phyloP scores from a whole-genome alignment of 352 stramenopile species.

The Phytophthora fragariaefolia region DNA sequence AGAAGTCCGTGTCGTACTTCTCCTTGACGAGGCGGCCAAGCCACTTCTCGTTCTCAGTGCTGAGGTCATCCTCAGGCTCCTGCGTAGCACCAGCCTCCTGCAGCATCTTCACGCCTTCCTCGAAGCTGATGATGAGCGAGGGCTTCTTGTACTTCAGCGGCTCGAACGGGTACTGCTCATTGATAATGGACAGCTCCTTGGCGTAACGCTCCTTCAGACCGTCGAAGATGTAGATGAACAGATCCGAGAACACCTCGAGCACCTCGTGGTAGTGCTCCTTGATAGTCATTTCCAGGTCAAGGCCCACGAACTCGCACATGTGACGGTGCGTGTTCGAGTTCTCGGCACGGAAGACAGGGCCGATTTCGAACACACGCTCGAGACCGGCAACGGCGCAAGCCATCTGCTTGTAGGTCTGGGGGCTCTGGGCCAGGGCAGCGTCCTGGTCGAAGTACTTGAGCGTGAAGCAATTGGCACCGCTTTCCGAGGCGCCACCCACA shows the following conservation, averaged over 20 bases:
- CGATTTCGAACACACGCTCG: conserved; percentile 98
- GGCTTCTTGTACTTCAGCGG: conserved; percentile 96
- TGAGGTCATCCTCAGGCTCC: conserved; percentile 84
- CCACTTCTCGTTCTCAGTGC: conserved; percentile 98
- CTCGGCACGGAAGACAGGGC: conserved; percentile 99
- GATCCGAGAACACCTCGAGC: conserved; percentile 96
- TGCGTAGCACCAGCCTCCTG: conserved; percentile 80
- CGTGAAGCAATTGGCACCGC: conserved; percentile 98
- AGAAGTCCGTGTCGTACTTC: conserved; percentile 99
- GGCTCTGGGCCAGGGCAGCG: conserved; percentile 96
- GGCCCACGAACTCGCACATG: conserved; percentile 99
- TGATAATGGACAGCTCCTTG: conserved; percentile 95
- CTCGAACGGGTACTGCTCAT: conserved; percentile 98
- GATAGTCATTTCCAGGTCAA: conserved; percentile 99
- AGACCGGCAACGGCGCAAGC: conserved; percentile 97
- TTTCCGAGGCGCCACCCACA: conserved; percentile 96
- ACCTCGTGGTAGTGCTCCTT: conserved; percentile 99
- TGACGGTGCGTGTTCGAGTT: conserved; percentile 99
- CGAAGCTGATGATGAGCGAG: conserved; percentile 94
- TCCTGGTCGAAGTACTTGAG: conserved; percentile 99
- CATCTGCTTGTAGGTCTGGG: conserved; percentile 99
- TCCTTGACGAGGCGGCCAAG: conserved; percentile 95
- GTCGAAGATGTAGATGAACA: conserved; percentile 99
- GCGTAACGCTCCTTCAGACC: conserved; percentile 94
- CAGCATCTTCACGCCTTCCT: conserved; percentile 95